Base-by-base conservation (phyloP, 2,329 filamentous ascomycete species). In the Calonectria leucothoes region DNA sequence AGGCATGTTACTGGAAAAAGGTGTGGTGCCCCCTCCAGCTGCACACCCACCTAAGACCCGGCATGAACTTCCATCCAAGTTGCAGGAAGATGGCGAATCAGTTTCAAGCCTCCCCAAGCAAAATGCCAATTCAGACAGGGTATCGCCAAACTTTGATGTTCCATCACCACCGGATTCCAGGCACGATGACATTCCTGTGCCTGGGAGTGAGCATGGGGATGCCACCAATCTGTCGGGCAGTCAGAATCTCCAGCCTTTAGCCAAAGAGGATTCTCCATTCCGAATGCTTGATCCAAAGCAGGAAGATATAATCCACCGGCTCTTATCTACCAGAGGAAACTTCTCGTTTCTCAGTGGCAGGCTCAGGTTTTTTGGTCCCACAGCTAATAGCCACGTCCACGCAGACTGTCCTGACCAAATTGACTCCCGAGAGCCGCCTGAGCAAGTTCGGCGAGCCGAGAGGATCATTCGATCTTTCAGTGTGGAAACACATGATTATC, bases 31-130 rank as follows among this genome's bases (percentile, higher is more conserved):
- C 27, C 89, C 89, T 12, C 87, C 88, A 17, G 87, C 88, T 17
- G 83, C 85, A 45, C 88, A 91, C 74, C 89, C 89, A 29, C 89
- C 89, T 10, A 89, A 88, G 76, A 90, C 88, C 27, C 82, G 85
- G 64, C 85, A 86, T 61, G 86, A 87, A 48, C 79, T 79, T 1
- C 71, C 75, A 27, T 42, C 59, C 31, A 79, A 80, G 45, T 78
- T 81, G 64, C 80, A 80, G 73, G 81, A 84, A 17, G 71, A 72
- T 12, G 31, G 27, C 6, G 49, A 66, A 31, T 55, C 68, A 5
- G 14, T 29, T 12, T 31, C 61, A 8, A 64, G 69, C 20, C 69
- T 66, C 27, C 49, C 51, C 15, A 73, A 76, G 12, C 71, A 59
- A 45, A 69, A 71, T 20, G 51, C 57, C 20, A 73, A 70, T 10